phyloP scores from a whole-genome alignment of 192 early-diverging fungal species.

The Coemansia sp. region DNA sequence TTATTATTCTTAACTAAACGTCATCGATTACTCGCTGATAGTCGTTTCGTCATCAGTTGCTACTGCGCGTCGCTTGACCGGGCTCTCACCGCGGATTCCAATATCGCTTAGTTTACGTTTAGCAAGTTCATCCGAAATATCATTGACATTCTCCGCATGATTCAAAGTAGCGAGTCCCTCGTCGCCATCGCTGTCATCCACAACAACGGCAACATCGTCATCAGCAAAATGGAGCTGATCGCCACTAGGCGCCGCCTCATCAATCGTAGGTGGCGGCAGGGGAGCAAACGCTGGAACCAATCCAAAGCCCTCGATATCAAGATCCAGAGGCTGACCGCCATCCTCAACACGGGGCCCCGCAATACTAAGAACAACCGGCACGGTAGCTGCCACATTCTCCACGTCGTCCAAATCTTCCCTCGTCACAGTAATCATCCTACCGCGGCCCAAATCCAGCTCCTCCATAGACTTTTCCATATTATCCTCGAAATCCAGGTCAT shows the following conservation, averaged over 20 bases:
- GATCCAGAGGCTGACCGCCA: neutral
- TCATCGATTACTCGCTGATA: neutral
- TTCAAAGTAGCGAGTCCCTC: conserved; percentile 14
- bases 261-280: conserved; percentile 3
- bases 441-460: conserved; percentile 61
- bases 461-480: conserved; percentile 65
- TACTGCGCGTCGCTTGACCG: conserved; percentile 31
- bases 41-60: conserved; percentile 9
- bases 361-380: conserved; percentile 46
- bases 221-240: neutral
- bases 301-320: conserved; percentile 43
- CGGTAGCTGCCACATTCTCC: neutral
- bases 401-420: conserved; percentile 32
- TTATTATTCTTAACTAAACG: neutral
- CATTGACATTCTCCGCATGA: neutral
- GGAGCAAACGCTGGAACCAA: conserved; percentile 38
- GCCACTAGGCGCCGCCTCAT: neutral
- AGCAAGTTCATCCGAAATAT: conserved; percentile 29
- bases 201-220: neutral
- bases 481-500: conserved; percentile 91
- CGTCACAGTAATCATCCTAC: conserved; percentile 37
- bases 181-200: conserved; percentile 22
- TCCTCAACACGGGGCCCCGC: neutral
- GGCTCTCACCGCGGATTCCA: neutral
- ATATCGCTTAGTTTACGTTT: conserved; percentile 32